Percentiles rank a stretch among this genome's conserved stretches.
These are phyloP conservation scores for Fusarium nelsonii DNA, from an alignment of 2,329 filamentous ascomycete species.

Conservation along the genomic window DNA sequence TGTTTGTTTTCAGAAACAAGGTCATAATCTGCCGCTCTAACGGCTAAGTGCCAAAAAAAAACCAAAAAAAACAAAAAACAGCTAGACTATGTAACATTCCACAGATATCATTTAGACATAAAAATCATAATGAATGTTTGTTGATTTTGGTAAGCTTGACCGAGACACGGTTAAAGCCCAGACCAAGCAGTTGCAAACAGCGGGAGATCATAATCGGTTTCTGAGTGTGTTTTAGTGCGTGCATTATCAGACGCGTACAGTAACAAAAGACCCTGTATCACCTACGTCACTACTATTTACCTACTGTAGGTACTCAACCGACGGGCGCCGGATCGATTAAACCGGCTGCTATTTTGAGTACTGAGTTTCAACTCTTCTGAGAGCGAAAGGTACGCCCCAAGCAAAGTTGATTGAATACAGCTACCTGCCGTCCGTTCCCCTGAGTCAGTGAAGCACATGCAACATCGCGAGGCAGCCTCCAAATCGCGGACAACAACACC, in stretches of 20 bases:
- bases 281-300: slow-evolving; percentile 30
- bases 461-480: slow-evolving; percentile 7
- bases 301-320: not conserved
- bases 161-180: slow-evolving; percentile 4
- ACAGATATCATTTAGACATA: not conserved
- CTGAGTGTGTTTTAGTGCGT: slow-evolving; percentile 37
- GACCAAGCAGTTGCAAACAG: slow-evolving; percentile 8
- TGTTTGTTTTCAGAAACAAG: slow-evolving; percentile 4
- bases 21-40: not conserved
- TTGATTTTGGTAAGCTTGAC: not conserved
- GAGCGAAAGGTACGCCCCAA: not conserved
- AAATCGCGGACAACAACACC: slow-evolving; percentile 13
- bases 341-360: not conserved
- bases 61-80: not conserved
- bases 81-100: not conserved
- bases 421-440: not conserved
- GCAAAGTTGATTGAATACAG: not conserved
- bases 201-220: slow-evolving; percentile 21
- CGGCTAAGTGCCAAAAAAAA: not conserved
- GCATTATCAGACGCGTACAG: slow-evolving; percentile 36
- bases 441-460: not conserved
- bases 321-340: slow-evolving; percentile 6
- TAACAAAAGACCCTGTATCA: slow-evolving; percentile 16
- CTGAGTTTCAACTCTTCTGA: not conserved
- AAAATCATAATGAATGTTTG: not conserved